Conservation (phyloP, 192 early-diverging fungal species). For the Diversispora epigaea region DNA sequence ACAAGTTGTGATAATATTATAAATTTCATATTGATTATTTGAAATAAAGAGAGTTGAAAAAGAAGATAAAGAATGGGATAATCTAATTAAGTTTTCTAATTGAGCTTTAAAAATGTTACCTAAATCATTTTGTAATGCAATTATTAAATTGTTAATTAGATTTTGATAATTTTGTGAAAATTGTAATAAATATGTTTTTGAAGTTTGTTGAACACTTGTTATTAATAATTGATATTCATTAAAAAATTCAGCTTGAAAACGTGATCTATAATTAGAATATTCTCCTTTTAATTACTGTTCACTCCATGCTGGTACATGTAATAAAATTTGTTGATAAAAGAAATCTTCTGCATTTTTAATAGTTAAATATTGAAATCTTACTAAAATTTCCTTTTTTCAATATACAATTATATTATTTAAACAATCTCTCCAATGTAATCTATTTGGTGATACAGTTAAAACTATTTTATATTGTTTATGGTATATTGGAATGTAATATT, state of each 20-base stretch:
- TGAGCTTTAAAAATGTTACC: too few species aligned
- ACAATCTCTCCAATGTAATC: background rate
- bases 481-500: background rate
- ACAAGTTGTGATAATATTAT: background rate
- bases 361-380: too few species aligned
- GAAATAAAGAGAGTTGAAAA: background rate
- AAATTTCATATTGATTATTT: background rate
- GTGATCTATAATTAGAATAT: background rate
- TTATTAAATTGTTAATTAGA: too few species aligned
- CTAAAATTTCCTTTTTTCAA: background rate
- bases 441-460: background rate
- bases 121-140: too few species aligned
- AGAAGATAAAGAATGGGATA: too few species aligned
- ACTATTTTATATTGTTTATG: background rate
- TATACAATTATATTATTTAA: background rate
- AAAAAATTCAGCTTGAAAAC: background rate
- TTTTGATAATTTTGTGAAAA: background rate
- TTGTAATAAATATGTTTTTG: background rate
- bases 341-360: background rate
- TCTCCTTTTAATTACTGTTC: background rate
- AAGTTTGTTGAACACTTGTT: background rate
- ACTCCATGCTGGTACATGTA: background rate
- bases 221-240: background rate
- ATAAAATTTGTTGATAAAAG: background rate
- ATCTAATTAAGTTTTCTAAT: too few species aligned